Percentiles rank a stretch among this genome's conserved stretches.
Conservation (phyloP, 2,329 filamentous ascomycete species). For the Aspergillus puulaauensis region DNA sequence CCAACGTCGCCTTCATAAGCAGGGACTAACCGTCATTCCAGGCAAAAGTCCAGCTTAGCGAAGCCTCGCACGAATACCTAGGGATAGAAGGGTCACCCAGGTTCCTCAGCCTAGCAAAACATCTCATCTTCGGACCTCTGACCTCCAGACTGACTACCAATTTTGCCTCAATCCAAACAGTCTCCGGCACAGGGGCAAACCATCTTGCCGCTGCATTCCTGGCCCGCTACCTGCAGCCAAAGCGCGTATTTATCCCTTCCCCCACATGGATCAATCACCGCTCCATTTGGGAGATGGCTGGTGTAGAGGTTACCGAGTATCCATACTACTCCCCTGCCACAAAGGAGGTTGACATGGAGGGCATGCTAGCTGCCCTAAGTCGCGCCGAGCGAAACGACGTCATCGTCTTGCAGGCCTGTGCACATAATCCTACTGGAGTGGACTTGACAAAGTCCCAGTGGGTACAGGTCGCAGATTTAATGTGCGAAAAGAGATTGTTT, state of each 20-base stretch:
- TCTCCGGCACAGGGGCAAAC: slow-evolving; percentile 93
- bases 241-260: slow-evolving; percentile 82
- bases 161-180: slow-evolving; percentile 78
- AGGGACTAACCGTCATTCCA: no score
- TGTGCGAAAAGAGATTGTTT: slow-evolving; percentile 79
- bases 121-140: slow-evolving; percentile 66
- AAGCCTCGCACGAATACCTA: slow-evolving; percentile 77
- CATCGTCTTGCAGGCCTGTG: slow-evolving; percentile 88
- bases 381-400: slow-evolving; percentile 77
- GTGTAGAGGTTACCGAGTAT: slow-evolving; percentile 77
- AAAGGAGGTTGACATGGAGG: slow-evolving; percentile 41
- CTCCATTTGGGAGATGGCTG: slow-evolving; percentile 77
- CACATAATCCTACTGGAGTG: slow-evolving; percentile 95
- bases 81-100: slow-evolving; percentile 82
- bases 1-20: no score
- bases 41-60: no score
- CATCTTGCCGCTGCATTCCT: slow-evolving; percentile 92
- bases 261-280: slow-evolving; percentile 98
- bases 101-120: slow-evolving; percentile 82
- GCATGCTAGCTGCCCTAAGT: slow-evolving; percentile 78
- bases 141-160: slow-evolving; percentile 34
- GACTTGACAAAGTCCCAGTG: slow-evolving; percentile 91
- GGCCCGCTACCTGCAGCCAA: slow-evolving; percentile 72
- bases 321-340: slow-evolving; percentile 79
- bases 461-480: slow-evolving; percentile 77